A percentile compares a stretch with the other conserved stretches of the same genome.
phyloP scores from a whole-genome alignment of 1,284 basidiomycete species.

The Hemileia vastatrix region DNA sequence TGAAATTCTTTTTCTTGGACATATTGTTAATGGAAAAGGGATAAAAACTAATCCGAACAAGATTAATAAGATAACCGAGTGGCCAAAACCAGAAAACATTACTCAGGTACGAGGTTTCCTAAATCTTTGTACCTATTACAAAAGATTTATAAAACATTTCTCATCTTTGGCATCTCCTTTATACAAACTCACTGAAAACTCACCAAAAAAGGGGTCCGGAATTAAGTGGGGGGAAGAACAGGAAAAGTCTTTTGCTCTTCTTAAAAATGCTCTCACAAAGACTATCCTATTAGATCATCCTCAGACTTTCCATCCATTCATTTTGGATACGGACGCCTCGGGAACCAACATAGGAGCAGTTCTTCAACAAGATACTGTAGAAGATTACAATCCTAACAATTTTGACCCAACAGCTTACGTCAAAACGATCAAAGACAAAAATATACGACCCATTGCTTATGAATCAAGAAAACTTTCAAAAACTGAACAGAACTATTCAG shows the following conservation, averaged over 20 bases:
- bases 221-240: conserved; percentile 2
- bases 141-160: neutral
- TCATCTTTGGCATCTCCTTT: neutral
- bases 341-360: conserved; percentile 9
- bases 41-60: neutral
- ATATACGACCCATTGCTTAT: neutral
- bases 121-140: conserved; percentile 2
- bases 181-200: conserved; percentile 1
- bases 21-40: neutral
- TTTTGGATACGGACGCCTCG: neutral
- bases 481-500: neutral
- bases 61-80: neutral
- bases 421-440: neutral
- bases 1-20: neutral
- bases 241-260: neutral
- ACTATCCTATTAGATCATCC: conserved; percentile 1
- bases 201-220: neutral
- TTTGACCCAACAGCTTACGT: neutral
- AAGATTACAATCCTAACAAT: neutral
- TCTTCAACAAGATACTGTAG: conserved; percentile 3
- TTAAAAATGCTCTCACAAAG: neutral
- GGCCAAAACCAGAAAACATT: neutral
- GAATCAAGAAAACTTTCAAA: conserved; percentile 10
- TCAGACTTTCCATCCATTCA: conserved; percentile 1
- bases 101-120: conserved; percentile 6